Percentiles rank a stretch among this genome's conserved stretches.
Evolutionary conservation across 768 basidiomycete species (phyloP).

Genomic region (Lentinula sp.): DNA sequence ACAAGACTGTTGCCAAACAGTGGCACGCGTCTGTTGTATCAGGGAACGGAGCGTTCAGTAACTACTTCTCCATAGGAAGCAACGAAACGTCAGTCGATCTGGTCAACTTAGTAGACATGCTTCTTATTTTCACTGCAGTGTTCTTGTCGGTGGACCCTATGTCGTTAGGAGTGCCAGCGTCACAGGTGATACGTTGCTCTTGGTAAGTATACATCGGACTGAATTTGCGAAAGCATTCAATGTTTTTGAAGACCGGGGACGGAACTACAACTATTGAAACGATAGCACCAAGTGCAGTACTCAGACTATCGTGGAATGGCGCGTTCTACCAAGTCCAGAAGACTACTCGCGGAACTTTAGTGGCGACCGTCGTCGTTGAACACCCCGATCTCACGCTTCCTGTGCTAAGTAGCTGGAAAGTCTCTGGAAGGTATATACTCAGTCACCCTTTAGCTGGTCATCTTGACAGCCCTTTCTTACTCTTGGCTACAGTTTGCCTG

Average conservation of each 20-base stretch:
- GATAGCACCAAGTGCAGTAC: constrained; percentile 31
- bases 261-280: constrained; percentile 40
- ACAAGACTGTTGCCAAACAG: constrained; percentile 39
- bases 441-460: not conserved
- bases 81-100: constrained; percentile 29
- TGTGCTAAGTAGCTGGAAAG: constrained; percentile 35
- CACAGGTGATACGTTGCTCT: constrained; percentile 23
- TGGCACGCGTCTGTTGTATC: constrained; percentile 45
- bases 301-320: constrained; percentile 36
- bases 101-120: not conserved
- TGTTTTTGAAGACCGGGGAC: constrained; percentile 34
- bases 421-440: constrained; percentile 31
- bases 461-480: constrained; percentile 3
- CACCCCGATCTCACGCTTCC: constrained; percentile 24
- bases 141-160: constrained; percentile 48
- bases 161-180: constrained; percentile 45
- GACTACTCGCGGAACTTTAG: constrained; percentile 24
- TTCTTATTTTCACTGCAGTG: constrained; percentile 15
- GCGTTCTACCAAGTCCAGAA: constrained; percentile 15
- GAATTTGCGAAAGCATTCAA: not conserved
- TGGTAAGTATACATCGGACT: constrained; percentile 18
- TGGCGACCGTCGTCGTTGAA: constrained; percentile 15
- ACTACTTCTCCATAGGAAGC: constrained; percentile 39
- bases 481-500: constrained; percentile 35
- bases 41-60: constrained; percentile 27